Evolutionary conservation across 495 filamentous ascomycete genomes (phyloP), one percentile per base, ranked within the genome.

Genomic region (Xylaria venustula): DNA sequence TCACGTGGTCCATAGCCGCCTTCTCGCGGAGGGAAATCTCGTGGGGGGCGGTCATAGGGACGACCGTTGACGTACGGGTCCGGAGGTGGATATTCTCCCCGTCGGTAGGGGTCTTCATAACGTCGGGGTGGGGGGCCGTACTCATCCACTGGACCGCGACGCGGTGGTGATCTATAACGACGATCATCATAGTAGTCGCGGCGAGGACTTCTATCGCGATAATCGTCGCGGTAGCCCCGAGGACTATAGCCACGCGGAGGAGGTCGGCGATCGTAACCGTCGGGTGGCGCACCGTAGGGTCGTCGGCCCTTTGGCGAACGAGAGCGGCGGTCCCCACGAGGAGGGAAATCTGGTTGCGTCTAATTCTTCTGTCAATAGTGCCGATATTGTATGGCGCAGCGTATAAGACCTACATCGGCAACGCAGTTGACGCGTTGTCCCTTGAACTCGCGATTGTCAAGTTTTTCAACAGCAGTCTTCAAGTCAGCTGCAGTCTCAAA

Each of bases 401-500:
- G 7, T 28, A 19, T 34, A 22, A 44, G 23, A 73, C 87, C 75
- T 87, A 97, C 93, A 79, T 96, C 92, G 59, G 91, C 85, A 64
- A 89, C 77, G 72, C 94, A 98, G 53, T 78, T 86, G 54, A 98
- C 92, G 64, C 84, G 81, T 50, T 83, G 81, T 62, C 90, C 91
- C 77, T 97, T 96, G 78, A 98, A 97, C 62, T 95, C 91, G 66
- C 86, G 87, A 63, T 84, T 84, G 68, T 98, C 93, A 45, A 98
- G 87, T 74, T 96, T 97, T 70, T 96, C 88, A 58, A 97, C 89
- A 37, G 95, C 94, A 41, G 87, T 85, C 73, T 90, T 92, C 57
- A 98, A 80, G 73, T 98, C 94, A 55, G 84, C 86, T 30, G 88
- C 87, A 50, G 91, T 96, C 77, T 98, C 95, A 68, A 96, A 98